phyloP scores from a whole-genome alignment of 1,139 yeast species.

The Meyerozyma guilliermondii region DNA sequence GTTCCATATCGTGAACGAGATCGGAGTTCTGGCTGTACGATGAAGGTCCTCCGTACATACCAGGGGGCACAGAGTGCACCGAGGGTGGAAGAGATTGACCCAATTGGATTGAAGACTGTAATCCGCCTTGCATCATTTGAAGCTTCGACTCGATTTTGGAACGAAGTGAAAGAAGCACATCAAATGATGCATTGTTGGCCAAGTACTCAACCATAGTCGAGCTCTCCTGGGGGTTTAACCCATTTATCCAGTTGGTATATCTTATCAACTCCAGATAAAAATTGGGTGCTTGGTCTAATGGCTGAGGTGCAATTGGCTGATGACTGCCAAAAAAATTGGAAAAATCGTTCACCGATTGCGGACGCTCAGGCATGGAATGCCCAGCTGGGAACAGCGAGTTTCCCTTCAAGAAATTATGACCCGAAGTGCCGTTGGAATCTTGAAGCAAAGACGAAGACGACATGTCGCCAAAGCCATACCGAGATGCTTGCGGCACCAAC shows the following conservation, averaged over 20 bases:
- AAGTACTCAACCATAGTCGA: slow-evolving; percentile 55
- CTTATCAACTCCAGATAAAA: slow-evolving; percentile 44
- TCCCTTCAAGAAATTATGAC: background rate
- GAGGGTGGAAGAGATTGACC: background rate
- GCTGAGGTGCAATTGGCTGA: slow-evolving; percentile 9
- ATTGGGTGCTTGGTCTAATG: slow-evolving; percentile 11
- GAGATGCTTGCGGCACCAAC: slow-evolving; percentile 20
- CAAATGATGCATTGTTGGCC: slow-evolving; percentile 46
- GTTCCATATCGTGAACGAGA: slow-evolving; percentile 20
- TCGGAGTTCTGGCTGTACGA: slow-evolving; percentile 11
- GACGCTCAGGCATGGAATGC: slow-evolving; percentile 33
- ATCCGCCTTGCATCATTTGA: slow-evolving; percentile 1
- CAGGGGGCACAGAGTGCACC: slow-evolving; percentile 2
- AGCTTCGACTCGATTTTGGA: slow-evolving; percentile 9
- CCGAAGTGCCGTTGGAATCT: slow-evolving; percentile 16
- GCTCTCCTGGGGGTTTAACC: slow-evolving; percentile 52
- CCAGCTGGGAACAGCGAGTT: slow-evolving; percentile 12
- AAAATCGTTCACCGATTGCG: slow-evolving; percentile 42
- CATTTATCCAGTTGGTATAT: slow-evolving; percentile 57
- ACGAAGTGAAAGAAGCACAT: slow-evolving; percentile 41
- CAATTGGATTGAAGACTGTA: background rate
- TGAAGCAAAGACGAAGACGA: slow-evolving; percentile 13
- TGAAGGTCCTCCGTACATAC: background rate
- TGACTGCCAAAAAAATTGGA: slow-evolving; percentile 22
- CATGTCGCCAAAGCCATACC: slow-evolving; percentile 15